Evolutionary conservation across 768 basidiomycete genomes (phyloP).

Genomic region (Trametes cubensis): DNA sequence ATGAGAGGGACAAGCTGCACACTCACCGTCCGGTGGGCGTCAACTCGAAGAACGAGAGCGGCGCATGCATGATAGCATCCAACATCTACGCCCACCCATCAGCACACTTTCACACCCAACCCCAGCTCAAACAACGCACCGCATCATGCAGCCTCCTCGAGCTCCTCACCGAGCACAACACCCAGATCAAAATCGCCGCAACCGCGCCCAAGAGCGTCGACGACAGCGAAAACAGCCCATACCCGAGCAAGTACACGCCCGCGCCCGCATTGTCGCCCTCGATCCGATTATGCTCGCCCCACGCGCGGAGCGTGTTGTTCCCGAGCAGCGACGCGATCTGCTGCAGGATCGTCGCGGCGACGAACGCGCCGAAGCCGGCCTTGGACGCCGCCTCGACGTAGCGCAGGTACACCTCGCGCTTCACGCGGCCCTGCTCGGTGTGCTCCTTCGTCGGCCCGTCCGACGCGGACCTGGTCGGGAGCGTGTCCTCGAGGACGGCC

Average conservation of each 20-base stretch:
- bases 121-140: conserved; percentile 42
- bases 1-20: neutral
- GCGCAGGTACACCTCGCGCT: conserved; percentile 68
- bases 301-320: conserved; percentile 71
- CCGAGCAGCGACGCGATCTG: conserved; percentile 65
- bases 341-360: conserved; percentile 53
- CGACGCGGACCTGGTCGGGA: conserved; percentile 43
- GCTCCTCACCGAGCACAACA: conserved; percentile 75
- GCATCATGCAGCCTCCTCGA: conserved; percentile 76
- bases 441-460: conserved; percentile 68
- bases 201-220: conserved; percentile 56
- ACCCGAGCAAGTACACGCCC: conserved; percentile 58
- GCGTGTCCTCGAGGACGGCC: conserved; percentile 50
- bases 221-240: conserved; percentile 68
- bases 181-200: conserved; percentile 70
- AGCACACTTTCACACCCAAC: neutral
- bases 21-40: conserved; percentile 82
- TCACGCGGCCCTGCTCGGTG: conserved; percentile 80
- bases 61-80: conserved; percentile 76
- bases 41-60: conserved; percentile 85
- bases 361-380: conserved; percentile 60
- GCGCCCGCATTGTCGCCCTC: conserved; percentile 61
- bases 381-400: conserved; percentile 84
- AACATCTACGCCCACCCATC: conserved; percentile 59
- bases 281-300: conserved; percentile 78